Conservation (phyloP, 2,329 filamentous ascomycete species). For the Dothistroma pini region DNA sequence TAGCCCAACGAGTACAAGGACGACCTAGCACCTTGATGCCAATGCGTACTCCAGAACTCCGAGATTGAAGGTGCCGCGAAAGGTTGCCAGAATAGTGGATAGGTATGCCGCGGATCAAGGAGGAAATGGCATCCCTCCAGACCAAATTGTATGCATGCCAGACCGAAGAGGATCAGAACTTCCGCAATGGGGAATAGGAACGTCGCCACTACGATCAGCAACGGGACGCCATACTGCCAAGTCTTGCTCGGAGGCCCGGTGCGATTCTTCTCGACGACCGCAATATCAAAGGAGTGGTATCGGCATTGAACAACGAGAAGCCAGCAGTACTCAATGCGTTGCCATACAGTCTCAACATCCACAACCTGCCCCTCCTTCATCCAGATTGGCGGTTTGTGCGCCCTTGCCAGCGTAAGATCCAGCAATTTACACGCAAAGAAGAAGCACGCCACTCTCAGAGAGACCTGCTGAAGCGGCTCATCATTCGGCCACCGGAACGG, state of each 20-base stretch:
- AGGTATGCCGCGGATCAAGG: conserved; percentile 12
- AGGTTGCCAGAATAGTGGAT: conserved; percentile 21
- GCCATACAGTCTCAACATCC: background rate
- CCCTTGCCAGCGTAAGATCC: conserved; percentile 16
- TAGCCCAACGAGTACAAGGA: conserved; percentile 21
- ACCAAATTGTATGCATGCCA: conserved; percentile 15
- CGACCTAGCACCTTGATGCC: conserved; percentile 18
- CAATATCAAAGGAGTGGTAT: conserved; percentile 24
- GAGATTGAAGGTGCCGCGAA: conserved; percentile 18
- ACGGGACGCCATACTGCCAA: conserved; percentile 10
- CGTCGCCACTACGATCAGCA: background rate
- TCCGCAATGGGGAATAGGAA: conserved; percentile 9
- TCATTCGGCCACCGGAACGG: background rate
- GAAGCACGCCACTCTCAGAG: conserved; percentile 16
- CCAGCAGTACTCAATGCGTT: conserved; percentile 15
- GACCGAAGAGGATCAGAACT: conserved; percentile 8
- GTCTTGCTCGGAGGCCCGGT: background rate
- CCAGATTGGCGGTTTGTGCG: conserved; percentile 11
- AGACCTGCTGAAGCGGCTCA: conserved; percentile 5
- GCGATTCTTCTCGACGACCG: conserved; percentile 14
- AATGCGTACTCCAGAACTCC: conserved; percentile 22
- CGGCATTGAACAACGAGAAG: conserved; percentile 19
- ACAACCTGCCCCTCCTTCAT: background rate
- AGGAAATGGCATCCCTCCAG: conserved; percentile 18
- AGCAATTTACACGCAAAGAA: conserved; percentile 23